Evolutionary conservation across 352 stramenopile species (phyloP), one percentile per base, ranked within the genome.

Genomic region (Globisporangium perplexum): DNA sequence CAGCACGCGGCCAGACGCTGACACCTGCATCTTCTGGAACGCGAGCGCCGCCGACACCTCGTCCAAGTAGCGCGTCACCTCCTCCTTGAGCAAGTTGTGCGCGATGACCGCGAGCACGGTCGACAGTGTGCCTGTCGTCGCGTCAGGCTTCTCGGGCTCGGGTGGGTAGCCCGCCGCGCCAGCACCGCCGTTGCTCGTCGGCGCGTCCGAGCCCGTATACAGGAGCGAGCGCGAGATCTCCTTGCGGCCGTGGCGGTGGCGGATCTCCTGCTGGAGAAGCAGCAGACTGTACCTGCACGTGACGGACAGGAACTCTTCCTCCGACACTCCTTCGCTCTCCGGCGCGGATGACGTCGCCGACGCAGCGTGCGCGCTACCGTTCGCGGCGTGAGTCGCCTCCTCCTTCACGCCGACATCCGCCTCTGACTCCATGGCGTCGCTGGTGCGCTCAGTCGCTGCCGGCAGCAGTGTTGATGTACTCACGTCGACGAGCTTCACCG

Each of bases 211-310:
- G 24, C 64, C 66, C 2, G 65, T 72, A 53, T 86, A 90, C 44
- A 92, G 50, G 46, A 88, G 58, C 10, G 72, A 70, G 8, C 77
- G 71, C 14, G 73, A 71, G 23, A 93, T 84, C 10, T 88, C 77
- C 39, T 83, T 90, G 7, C 78, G 69, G 5, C 79, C 82, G 49
- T 95, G 80, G 36, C 73, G 78, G 30, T 83, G 76, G 0, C 84
- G 78, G 24, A 91, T 87, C 57, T 93, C 80, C 70, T 95, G 82
- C 47, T 91, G 76, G 18, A 95, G 59, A n/a, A 92, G 52, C 26
- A 89, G 50, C 6, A 89, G 53, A 22, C 72, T 77, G 55, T 84
- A 91, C 35, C 80, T 68, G 39, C 80, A 92, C 0, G 77, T 88
- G 49, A 86, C 65, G 1, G 65, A 68, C 44, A 92, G 65, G 23